Evolutionary conservation across 768 basidiomycete genomes (phyloP), one percentile per base, ranked within the genome.

Genomic region (Cystobasidiopsis lactophilus): DNA sequence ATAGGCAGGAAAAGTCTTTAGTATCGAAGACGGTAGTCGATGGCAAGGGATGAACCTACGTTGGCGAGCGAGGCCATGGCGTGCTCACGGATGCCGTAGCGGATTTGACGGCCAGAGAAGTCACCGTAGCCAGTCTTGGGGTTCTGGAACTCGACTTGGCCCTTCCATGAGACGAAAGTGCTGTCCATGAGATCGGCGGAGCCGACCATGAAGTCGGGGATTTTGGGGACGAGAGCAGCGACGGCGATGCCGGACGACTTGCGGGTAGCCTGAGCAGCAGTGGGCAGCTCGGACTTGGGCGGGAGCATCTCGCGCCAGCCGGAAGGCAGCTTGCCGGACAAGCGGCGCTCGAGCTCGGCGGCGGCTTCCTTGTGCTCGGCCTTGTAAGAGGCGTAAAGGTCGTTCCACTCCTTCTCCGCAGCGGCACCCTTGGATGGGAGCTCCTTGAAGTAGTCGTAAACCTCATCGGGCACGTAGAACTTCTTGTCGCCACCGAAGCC

Each of bases 61-160:
- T 84, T 81, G 52, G 83, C 85, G 64, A 89, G 89, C 0, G 82
- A 84, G 43, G 89, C 82, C 66, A 89, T 89, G 75, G 89, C 89
- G 68, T 95, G 89, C 68, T 95, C 89, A 68, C 89, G 83, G 53
- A 95, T 86, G 75, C 89, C 89, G 70, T 82, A 95, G 52, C 88
- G 82, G 66, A 95, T 77, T 67, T 95, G 93, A 44, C 79, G 81
- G 50, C 89, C 89, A 52, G 77, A 69, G 68, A 86, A 91, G 54
- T 66, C 73, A 54, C 89, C 89, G 40, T 91, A 73, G 30, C 77
- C 77, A 19, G 84, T 88, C 69, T 73, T 77, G 19, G 82, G 81
- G 39, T 76, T 82, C 68, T 95, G 89, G 79, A 95, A 91, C 69
- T 95, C 89, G 55, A 77, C 71, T n/a, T 74, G 74, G 52, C 68